Evolutionary conservation across 345 rosid genomes (phyloP), one percentile per base, ranked within the genome.

Genomic region (Gossypioides kirkii): DNA sequence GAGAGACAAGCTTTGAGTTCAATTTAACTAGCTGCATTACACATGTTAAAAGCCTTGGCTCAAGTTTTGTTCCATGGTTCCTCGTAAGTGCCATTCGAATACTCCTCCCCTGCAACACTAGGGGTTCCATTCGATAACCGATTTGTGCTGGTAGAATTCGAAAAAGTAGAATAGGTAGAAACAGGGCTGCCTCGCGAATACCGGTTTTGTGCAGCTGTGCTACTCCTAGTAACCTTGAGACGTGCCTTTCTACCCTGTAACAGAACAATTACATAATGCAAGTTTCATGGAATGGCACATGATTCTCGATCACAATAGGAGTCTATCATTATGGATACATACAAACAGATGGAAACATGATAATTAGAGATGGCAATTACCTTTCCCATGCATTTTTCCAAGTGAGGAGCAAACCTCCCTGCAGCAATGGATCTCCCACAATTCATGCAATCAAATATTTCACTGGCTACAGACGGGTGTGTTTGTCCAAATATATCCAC

Each of bases 351-450:
- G 2, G 6, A 7, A 22, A 22, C 4, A 50, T 2, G 61, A 42
- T 0, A 74, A 14, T 28, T 72, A 67, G 62, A 23, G 53, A 16
- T 26, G 10, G 74, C n/a, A 43, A 32, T 78, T 73, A 92, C 98
- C 97, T 92, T 95, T 77, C 99, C 99, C 97, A 95, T 90, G 87
- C 99, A 95, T 84, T 89, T 94, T 72, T 95, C 98, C 75, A 95
- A 72, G 86, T 94, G 98, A 78, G 97, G 97, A 84, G 98, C 97
- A 79, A 94, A 92, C 72, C 94, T 89, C 76, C 98, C 96, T 9
- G 98, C 97, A 81, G 84, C 77, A 53, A 90, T 87, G 36, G 90
- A 85, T 63, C 95, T 80, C 50, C 96, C 89, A 81, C 98, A 92
- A 79, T 92, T 94, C 93, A 92, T 94, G 84, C 98, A 92, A 28